A percentile compares a stretch with the other conserved stretches of the same genome.
Evolutionary conservation across 805 yeast genomes (phyloP).

Genomic region (Monosporozyma siamensis): DNA sequence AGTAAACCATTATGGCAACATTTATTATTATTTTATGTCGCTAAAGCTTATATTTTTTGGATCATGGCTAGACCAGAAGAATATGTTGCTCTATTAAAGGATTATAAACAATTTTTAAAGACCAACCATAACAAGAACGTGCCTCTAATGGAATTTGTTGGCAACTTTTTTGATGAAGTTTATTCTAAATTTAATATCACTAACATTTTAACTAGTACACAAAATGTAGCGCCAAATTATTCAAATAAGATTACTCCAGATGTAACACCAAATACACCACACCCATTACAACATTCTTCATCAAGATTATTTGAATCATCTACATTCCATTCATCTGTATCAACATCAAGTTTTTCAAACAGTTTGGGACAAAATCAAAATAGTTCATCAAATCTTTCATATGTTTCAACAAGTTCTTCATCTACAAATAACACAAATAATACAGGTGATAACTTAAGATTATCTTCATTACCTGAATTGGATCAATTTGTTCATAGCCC

Average conservation of each 20-base stretch:
- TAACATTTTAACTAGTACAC: conserved; percentile 10
- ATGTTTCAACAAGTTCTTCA: not conserved
- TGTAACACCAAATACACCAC: not conserved
- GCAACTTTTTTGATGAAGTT: conserved; percentile 19
- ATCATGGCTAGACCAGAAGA: conserved; percentile 40
- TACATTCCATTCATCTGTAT: not conserved
- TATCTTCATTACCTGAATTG: conserved; percentile 2
- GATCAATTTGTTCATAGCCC: conserved; percentile 2
- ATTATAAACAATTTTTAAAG: conserved; percentile 1
- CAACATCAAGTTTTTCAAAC: not conserved
- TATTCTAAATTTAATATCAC: conserved; percentile 20
- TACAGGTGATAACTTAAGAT: not conserved
- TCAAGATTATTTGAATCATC: conserved; percentile 2
- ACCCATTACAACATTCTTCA: not conserved
- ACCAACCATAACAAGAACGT: conserved; percentile 3
- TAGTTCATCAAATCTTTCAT: conserved; percentile 2
- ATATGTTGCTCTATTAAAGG: conserved; percentile 24
- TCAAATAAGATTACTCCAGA: not conserved
- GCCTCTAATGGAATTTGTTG: conserved; percentile 5
- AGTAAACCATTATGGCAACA: conserved; percentile 40
- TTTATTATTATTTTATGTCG: conserved; percentile 36
- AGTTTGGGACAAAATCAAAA: not conserved
- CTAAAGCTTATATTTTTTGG: conserved; percentile 43
- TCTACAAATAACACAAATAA: not conserved
- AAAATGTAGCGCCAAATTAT: not conserved